phyloP scores from a whole-genome alignment of 345 rosid species.

The Eucalyptus pumila region DNA sequence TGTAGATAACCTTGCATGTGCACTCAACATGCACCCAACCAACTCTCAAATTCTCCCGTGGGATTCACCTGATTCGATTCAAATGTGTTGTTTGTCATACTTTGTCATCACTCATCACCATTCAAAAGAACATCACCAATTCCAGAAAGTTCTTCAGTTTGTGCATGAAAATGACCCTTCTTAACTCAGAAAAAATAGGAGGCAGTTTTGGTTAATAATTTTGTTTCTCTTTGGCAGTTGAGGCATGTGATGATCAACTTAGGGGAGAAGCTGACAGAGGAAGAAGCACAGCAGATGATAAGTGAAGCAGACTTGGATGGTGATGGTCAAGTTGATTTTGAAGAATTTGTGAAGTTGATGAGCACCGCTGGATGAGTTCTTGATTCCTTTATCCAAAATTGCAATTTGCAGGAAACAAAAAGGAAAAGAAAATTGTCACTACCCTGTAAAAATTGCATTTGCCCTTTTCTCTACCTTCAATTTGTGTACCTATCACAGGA shows the following conservation, averaged over 20 bases:
- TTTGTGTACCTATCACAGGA: not conserved
- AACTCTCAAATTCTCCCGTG: not conserved
- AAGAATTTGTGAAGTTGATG: conserved; percentile 90
- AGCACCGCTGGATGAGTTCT: not conserved
- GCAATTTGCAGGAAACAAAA: not conserved
- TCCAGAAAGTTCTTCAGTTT: not conserved
- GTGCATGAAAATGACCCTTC: not conserved
- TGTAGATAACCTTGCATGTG: not conserved
- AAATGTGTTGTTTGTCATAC: not conserved
- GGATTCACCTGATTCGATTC: not conserved
- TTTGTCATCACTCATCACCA: not conserved
- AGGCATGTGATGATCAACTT: conserved; percentile 93
- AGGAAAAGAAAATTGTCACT: not conserved
- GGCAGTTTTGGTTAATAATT: not conserved
- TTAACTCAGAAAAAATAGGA: not conserved
- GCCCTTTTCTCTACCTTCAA: not conserved
- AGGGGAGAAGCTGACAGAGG: conserved; percentile 82
- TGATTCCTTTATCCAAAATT: not conserved
- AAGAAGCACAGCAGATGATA: conserved; percentile 85
- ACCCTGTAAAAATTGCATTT: not conserved
- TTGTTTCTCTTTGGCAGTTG: conserved; percentile 25
- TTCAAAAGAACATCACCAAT: not conserved
- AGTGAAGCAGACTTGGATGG: conserved; percentile 91
- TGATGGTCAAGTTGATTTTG: conserved; percentile 85
- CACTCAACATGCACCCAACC: not conserved